Conservation (phyloP, 2,329 filamentous ascomycete species). For the Arachnomyces sp. region DNA sequence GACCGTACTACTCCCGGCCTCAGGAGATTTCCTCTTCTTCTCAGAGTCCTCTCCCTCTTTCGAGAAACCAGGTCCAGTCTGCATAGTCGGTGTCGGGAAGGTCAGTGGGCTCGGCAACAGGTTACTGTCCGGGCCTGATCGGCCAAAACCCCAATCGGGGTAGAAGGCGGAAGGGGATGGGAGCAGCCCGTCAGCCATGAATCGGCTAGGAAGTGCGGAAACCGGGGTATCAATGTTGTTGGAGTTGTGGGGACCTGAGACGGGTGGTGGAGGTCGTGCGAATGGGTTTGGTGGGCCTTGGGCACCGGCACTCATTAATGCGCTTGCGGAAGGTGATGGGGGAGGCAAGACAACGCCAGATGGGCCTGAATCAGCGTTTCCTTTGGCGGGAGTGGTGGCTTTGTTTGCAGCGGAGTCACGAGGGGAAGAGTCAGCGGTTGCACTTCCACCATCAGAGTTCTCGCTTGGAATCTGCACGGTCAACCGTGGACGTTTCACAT, state of each 20-base stretch:
- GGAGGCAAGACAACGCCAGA: slow-evolving; percentile 76
- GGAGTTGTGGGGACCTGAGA: slow-evolving; percentile 26
- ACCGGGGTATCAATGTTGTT: slow-evolving; percentile 64
- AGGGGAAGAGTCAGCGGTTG: slow-evolving; percentile 61
- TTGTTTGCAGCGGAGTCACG: slow-evolving; percentile 52
- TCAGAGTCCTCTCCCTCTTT: slow-evolving; percentile 34
- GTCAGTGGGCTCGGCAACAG: slow-evolving; percentile 87
- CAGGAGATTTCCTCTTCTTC: slow-evolving; percentile 38
- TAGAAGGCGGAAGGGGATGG: slow-evolving; percentile 91
- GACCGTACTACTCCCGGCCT: slow-evolving; percentile 26
- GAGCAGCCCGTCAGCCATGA: slow-evolving; percentile 77
- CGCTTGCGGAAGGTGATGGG: slow-evolving; percentile 80
- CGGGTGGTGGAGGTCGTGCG: slow-evolving; percentile 73
- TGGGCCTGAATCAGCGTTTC: slow-evolving; percentile 47
- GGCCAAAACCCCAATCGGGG: slow-evolving; percentile 72
- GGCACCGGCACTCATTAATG: slow-evolving; percentile 81
- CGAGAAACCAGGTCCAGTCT: slow-evolving; percentile 32
- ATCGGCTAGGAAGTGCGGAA: slow-evolving; percentile 86
- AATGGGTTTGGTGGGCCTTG: slow-evolving; percentile 93
- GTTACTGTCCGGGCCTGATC: slow-evolving; percentile 60
- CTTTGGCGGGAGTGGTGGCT: slow-evolving; percentile 51
- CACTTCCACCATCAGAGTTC: slow-evolving; percentile 65
- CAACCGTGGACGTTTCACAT: slow-evolving; percentile 67
- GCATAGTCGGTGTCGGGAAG: slow-evolving; percentile 67
- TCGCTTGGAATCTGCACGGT: slow-evolving; percentile 95